Percentiles rank a stretch among this genome's conserved stretches.
Conservation (phyloP, 2,329 filamentous ascomycete species). For the Exophiala phaeomuriformis region DNA sequence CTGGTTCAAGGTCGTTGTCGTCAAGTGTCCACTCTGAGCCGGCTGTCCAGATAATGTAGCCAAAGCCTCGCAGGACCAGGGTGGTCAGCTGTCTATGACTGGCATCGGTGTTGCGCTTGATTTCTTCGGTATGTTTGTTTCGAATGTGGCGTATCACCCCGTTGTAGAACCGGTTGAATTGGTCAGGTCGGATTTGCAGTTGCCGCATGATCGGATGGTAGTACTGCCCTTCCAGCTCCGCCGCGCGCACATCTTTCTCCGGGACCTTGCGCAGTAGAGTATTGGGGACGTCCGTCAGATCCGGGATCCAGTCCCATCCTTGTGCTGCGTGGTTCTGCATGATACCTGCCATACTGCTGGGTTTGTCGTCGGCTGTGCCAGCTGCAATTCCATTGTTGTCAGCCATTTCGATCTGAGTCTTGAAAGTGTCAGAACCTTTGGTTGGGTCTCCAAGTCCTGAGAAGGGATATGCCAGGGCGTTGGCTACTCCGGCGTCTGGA, state of each 20-base stretch:
- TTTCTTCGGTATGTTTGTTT: constrained; percentile 11
- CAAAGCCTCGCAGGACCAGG: constrained; percentile 12
- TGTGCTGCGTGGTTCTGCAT: not conserved
- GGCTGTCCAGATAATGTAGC: constrained; percentile 17
- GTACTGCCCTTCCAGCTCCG: constrained; percentile 6
- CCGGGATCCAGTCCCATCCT: not conserved
- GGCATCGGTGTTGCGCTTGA: constrained; percentile 9
- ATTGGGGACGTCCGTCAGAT: constrained; percentile 4
- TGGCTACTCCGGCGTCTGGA: too few relatives aligned
- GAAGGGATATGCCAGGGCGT: too few relatives aligned
- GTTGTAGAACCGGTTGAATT: constrained; percentile 15
- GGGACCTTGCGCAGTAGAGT: constrained; percentile 10
- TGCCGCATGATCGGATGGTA: constrained; percentile 14
- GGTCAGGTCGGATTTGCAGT: constrained; percentile 19
- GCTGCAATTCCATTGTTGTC: too few relatives aligned
- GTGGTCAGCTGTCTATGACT: constrained; percentile 9
- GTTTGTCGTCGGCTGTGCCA: too few relatives aligned
- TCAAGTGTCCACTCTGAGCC: constrained; percentile 14
- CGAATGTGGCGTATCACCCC: constrained; percentile 14
- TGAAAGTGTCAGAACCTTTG: too few relatives aligned
- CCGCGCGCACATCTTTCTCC: not conserved
- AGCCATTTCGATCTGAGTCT: too few relatives aligned
- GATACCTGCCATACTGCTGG: too few relatives aligned
- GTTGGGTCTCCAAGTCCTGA: too few relatives aligned
- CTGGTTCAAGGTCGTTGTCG: constrained; percentile 10